Conservation (phyloP, 208 protist genomes). For the Leishmania amazonensis region DNA sequence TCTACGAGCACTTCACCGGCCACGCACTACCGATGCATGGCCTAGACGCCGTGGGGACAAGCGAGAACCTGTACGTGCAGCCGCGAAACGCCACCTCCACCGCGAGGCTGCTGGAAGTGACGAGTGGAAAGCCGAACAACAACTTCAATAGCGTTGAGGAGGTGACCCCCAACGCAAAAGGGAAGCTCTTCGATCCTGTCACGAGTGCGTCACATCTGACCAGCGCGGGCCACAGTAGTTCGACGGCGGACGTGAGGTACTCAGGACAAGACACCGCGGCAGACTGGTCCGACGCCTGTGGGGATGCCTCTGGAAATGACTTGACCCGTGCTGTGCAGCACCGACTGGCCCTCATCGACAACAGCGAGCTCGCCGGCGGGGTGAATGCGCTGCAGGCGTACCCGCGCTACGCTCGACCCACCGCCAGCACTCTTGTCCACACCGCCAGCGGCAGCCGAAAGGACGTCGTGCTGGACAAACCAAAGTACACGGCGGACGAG, state of each 20-base stretch:
- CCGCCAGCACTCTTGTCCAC: slow-evolving; percentile 61
- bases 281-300: not conserved
- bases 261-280: not conserved
- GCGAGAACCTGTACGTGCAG: slow-evolving; percentile 24
- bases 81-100: slow-evolving; percentile 23
- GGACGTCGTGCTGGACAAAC: slow-evolving; percentile 35
- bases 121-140: not conserved
- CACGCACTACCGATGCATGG: slow-evolving; percentile 41
- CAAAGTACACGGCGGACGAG: slow-evolving; percentile 65
- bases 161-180: not conserved
- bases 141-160: not conserved
- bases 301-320: not conserved
- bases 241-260: not conserved
- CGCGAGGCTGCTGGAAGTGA: slow-evolving; percentile 13
- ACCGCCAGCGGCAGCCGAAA: slow-evolving; percentile 43
- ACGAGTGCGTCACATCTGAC: not conserved
- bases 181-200: not conserved
- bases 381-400: slow-evolving; percentile 27
- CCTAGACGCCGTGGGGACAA: slow-evolving; percentile 22
- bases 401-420: slow-evolving; percentile 67
- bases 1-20: slow-evolving; percentile 85
- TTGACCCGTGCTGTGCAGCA: slow-evolving; percentile 32
- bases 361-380: slow-evolving; percentile 57
- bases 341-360: slow-evolving; percentile 47
- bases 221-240: not conserved